These are phyloP conservation scores for Apophysomyces variabilis DNA, from an alignment of 371 early-diverging fungal species.

Conservation along the genomic window DNA sequence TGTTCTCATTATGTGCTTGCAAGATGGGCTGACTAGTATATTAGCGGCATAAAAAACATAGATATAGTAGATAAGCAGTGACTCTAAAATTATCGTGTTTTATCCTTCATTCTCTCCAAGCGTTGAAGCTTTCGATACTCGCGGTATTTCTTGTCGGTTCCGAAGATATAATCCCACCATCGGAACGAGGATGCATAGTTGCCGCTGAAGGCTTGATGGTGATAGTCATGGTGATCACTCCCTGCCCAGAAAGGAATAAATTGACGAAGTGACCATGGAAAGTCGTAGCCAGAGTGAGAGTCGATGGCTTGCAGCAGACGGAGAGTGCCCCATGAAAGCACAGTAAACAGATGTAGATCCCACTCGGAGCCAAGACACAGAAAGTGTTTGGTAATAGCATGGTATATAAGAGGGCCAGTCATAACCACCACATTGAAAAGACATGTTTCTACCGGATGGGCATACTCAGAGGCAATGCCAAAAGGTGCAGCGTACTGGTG, in stretches of 20 bases:
- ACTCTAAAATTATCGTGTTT: slow-evolving; percentile 1
- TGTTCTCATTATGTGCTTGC: too few species aligned
- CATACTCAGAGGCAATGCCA: slow-evolving; percentile 87
- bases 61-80: too few species aligned
- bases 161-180: slow-evolving; percentile 84
- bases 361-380: slow-evolving; percentile 38
- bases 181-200: slow-evolving; percentile 83
- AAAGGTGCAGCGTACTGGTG: slow-evolving; percentile 94
- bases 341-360: slow-evolving; percentile 79
- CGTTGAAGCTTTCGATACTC: slow-evolving; percentile 60
- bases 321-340: slow-evolving; percentile 79
- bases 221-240: slow-evolving; percentile 86
- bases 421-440: slow-evolving; percentile 80
- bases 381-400: slow-evolving; percentile 17
- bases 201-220: slow-evolving; percentile 81
- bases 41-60: too few species aligned
- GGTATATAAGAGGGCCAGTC: slow-evolving; percentile 70
- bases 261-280: slow-evolving; percentile 89
- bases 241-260: slow-evolving; percentile 82
- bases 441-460: slow-evolving; percentile 81
- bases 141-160: slow-evolving; percentile 80
- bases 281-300: slow-evolving; percentile 94
- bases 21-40: too few species aligned
- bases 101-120: slow-evolving; percentile 27
- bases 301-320: slow-evolving; percentile 87